Conservation (phyloP, 108 stramenopile genomes). For the Tribonema minus region DNA sequence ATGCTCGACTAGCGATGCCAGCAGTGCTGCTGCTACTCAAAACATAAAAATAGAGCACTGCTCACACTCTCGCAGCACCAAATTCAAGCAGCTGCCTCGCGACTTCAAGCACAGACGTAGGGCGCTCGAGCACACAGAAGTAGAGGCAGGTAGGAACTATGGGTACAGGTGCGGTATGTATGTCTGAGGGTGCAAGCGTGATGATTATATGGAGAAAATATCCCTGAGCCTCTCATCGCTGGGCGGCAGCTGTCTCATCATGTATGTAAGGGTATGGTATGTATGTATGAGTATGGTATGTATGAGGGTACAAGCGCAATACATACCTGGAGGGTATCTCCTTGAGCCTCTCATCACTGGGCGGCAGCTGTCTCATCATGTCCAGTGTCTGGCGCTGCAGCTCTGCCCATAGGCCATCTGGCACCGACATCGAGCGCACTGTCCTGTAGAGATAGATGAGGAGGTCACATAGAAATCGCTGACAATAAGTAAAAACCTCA, state of each 20-base stretch:
- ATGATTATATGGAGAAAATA: no score
- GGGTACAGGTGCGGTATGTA: no score
- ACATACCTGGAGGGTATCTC: not conserved
- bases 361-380: not conserved
- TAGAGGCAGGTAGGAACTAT: no score
- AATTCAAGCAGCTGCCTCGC: not conserved
- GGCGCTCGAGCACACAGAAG: not conserved
- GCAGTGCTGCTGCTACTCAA: no score
- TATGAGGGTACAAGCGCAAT: not conserved
- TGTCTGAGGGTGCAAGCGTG: no score
- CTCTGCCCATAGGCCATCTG: not conserved
- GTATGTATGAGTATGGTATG: no score
- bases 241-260: not conserved
- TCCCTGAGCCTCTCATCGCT: not conserved
- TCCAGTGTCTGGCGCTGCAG: not conserved
- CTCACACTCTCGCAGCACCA: not conserved
- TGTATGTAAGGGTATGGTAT: no score
- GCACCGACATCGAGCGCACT: not conserved
- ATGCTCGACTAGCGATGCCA: no score
- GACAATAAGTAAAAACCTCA: no score
- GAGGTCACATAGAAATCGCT: no score
- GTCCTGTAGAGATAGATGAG: not conserved
- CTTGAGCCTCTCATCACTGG: not conserved
- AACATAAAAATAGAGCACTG: not conserved
- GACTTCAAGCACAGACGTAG: not conserved